Percentiles rank a stretch among this genome's conserved stretches.
Conservation (phyloP, 2,329 filamentous ascomycete species). For the Parafenestella ontariensis region DNA sequence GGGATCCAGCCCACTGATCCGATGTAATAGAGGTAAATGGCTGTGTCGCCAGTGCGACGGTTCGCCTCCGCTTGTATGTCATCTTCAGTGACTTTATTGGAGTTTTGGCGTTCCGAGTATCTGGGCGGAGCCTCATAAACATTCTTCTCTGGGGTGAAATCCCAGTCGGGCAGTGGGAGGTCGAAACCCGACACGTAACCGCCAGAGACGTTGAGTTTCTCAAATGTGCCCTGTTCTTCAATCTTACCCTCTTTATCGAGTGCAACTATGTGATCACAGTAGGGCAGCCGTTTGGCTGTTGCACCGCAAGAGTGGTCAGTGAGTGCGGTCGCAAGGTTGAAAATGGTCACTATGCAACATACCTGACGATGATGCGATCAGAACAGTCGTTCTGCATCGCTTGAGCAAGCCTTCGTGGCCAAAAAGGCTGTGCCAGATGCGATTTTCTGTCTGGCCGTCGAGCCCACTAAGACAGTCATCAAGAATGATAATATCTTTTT, state of each 20-base stretch:
- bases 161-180: constrained; percentile 39
- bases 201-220: constrained; percentile 41
- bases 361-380: constrained; percentile 44
- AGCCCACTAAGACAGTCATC: constrained; percentile 62
- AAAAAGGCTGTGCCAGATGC: constrained; percentile 57
- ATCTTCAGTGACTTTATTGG: constrained; percentile 34
- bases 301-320: neutral
- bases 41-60: constrained; percentile 39
- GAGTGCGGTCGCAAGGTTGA: neutral
- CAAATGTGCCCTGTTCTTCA: constrained; percentile 51
- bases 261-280: constrained; percentile 54
- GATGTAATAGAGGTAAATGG: constrained; percentile 46
- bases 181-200: constrained; percentile 47
- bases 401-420: constrained; percentile 56
- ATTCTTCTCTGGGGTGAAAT: constrained; percentile 38
- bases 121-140: constrained; percentile 39
- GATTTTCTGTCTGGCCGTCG: constrained; percentile 57
- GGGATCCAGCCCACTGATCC: constrained; percentile 39
- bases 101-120: constrained; percentile 32
- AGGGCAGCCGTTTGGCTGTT: constrained; percentile 42
- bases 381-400: constrained; percentile 44
- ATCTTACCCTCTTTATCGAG: constrained; percentile 47
- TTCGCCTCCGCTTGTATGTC: constrained; percentile 42
- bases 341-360: constrained; percentile 5
- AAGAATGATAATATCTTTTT: constrained; percentile 56